phyloP scores from a whole-genome alignment of 2,329 filamentous ascomycete genomes.

The Polytolypa hystricis region DNA sequence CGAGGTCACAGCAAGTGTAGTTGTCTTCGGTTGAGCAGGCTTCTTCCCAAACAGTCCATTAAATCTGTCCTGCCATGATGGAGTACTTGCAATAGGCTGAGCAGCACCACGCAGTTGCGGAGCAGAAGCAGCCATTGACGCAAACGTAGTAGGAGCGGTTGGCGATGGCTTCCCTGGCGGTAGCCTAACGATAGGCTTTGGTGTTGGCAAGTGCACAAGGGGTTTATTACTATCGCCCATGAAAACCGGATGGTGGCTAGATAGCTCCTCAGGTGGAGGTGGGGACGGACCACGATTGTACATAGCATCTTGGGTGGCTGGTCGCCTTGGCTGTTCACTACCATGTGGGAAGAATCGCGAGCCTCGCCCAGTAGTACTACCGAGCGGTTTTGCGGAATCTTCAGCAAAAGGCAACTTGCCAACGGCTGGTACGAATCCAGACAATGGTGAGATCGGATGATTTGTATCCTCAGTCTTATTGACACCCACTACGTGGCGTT shows the following conservation, averaged over 20 bases:
- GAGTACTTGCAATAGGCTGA: slow-evolving; percentile 35
- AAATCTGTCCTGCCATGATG: slow-evolving; percentile 70
- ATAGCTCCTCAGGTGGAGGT: slow-evolving; percentile 47
- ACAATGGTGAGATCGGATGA: slow-evolving; percentile 21
- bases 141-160: slow-evolving; percentile 34
- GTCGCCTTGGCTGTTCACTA: slow-evolving; percentile 26
- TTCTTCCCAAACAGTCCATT: slow-evolving; percentile 66
- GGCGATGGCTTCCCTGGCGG: slow-evolving; percentile 46
- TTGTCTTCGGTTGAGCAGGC: slow-evolving; percentile 36
- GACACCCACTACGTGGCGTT: slow-evolving; percentile 29
- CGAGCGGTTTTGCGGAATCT: slow-evolving; percentile 22
- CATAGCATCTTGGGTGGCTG: slow-evolving; percentile 20
- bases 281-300: slow-evolving; percentile 35
- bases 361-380: slow-evolving; percentile 28
- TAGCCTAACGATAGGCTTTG: slow-evolving; percentile 67
- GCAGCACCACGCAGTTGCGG: slow-evolving; percentile 28
- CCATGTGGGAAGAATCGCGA: slow-evolving; percentile 39
- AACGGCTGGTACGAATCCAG: slow-evolving; percentile 26
- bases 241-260: slow-evolving; percentile 48
- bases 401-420: slow-evolving; percentile 27
- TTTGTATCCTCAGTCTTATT: slow-evolving; percentile 22
- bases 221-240: slow-evolving; percentile 40
- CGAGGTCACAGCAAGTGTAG: slow-evolving; percentile 50
- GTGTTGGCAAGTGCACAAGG: slow-evolving; percentile 46
- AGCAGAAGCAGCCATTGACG: slow-evolving; percentile 32